Conservation (phyloP, 2,329 filamentous ascomycete species). For the Triangularia setosa region DNA sequence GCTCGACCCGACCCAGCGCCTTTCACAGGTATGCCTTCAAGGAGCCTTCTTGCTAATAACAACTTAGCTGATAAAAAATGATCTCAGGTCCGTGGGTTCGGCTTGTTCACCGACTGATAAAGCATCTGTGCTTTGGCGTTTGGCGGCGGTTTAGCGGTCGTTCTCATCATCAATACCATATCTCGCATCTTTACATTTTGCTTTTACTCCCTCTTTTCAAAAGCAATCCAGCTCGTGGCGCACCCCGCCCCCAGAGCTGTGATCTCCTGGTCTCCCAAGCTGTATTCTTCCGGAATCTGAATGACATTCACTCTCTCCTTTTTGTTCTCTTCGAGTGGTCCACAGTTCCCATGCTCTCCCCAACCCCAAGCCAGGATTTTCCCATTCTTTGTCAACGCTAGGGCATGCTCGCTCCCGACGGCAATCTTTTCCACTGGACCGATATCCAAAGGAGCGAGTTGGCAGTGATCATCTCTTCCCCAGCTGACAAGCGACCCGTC, state of each 20-base stretch:
- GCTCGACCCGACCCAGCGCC: conserved; percentile 68
- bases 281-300: not conserved
- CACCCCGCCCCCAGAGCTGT: conserved; percentile 72
- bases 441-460: conserved; percentile 63
- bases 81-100: conserved; percentile 30
- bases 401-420: conserved; percentile 84
- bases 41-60: not conserved
- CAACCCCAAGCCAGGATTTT: conserved; percentile 86
- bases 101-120: conserved; percentile 31
- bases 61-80: conserved; percentile 34
- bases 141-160: conserved; percentile 7
- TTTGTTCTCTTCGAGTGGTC: conserved; percentile 45
- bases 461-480: conserved; percentile 83
- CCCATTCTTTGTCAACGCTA: conserved; percentile 63
- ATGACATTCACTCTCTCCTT: not conserved
- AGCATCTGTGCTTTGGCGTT: not conserved
- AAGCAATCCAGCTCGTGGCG: conserved; percentile 78
- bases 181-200: not conserved
- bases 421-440: conserved; percentile 62
- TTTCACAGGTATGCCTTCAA: conserved; percentile 59
- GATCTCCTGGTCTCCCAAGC: conserved; percentile 41
- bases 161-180: not conserved
- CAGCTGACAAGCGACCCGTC: conserved; percentile 64
- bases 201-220: conserved; percentile 30
- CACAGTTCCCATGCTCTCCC: conserved; percentile 98